Evolutionary conservation across 495 filamentous ascomycete genomes (phyloP), one percentile per base, ranked within the genome.

Genomic region (Bryoglossum gracile): DNA sequence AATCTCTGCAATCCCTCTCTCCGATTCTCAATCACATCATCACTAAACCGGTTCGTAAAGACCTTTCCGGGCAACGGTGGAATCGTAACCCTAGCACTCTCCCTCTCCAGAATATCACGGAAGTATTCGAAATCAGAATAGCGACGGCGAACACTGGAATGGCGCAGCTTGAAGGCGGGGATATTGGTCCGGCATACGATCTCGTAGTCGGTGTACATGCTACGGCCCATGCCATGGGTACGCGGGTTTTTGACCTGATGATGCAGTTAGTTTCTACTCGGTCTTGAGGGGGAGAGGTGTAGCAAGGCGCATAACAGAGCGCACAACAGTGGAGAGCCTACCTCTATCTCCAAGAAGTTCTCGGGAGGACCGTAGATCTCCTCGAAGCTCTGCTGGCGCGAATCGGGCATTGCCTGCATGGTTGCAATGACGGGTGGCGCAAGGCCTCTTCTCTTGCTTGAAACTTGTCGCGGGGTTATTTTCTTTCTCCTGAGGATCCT

Each of bases 51-150:
- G 65, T 97, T 97, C 21, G 91, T 96, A 59, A 97, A 95, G 24
- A 98, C 92, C 70, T 97, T 98, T 21, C 92, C 92, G 0, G 92
- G 92, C 42, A 98, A 71, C 19, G 92, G 92, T 3, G 92, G 92
- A 62, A 97, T 98, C 23, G 88, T 95, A 40, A 98, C 92, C 45
- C 94, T 75, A 30, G 90, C 90, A 58, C 77, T 83, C 71, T 98
- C 92, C 47, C 94, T 84, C 75, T 98, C 92, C 43, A 98, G 77
- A 47, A 97, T 95, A 64, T 98, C 92, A 58, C 92, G 89, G 71
- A 98, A 98, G 71, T 92, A 89, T 70, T 98, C 92, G 59, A 98
- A 98, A 67, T 98, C 92, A 48, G 83, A 89, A 69, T 98, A 98
- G 21, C 92, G 87, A 46, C 92, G 81, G 48, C 92, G 89, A 43